Conservation (phyloP, 805 yeast genomes). For the Starmerella floris region DNA sequence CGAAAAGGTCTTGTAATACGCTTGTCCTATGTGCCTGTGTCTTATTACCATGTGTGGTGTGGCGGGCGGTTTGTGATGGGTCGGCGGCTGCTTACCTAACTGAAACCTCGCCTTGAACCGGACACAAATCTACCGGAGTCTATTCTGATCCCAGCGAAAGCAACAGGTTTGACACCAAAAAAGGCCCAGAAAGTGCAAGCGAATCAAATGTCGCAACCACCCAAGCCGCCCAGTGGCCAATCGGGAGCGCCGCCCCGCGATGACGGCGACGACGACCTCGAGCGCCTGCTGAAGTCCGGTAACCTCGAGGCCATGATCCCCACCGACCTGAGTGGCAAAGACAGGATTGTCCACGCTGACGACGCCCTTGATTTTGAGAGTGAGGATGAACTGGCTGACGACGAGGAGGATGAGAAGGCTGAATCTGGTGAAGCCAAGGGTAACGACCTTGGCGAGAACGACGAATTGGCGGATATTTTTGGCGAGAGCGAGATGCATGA, state of each 20-base stretch:
- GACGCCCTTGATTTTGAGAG: conserved; percentile 92
- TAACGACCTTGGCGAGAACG: conserved; percentile 18
- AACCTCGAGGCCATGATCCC: conserved; percentile 24
- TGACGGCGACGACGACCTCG: conserved; percentile 27
- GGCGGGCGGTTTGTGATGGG: too few relatives aligned
- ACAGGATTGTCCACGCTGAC: conserved; percentile 61
- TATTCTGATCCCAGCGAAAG: too few relatives aligned
- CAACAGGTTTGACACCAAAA: too few relatives aligned
- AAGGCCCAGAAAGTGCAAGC: too few relatives aligned
- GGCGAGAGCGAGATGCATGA: conserved; percentile 8
- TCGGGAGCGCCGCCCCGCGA: not conserved
- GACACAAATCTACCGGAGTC: too few relatives aligned
- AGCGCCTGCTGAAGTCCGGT: conserved; percentile 23
- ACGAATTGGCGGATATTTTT: conserved; percentile 26
- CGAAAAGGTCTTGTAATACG: too few relatives aligned
- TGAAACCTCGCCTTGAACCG: too few relatives aligned
- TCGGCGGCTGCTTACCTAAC: too few relatives aligned
- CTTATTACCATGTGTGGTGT: too few relatives aligned
- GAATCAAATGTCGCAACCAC: not conserved
- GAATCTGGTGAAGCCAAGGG: conserved; percentile 7
- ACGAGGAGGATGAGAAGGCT: conserved; percentile 36
- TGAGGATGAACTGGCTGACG: conserved; percentile 89
- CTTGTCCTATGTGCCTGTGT: too few relatives aligned
- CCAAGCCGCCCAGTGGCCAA: not conserved
- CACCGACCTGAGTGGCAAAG: conserved; percentile 31